Conservation (phyloP, 2,329 filamentous ascomycete species). For the Ceratocystis huliohia region DNA sequence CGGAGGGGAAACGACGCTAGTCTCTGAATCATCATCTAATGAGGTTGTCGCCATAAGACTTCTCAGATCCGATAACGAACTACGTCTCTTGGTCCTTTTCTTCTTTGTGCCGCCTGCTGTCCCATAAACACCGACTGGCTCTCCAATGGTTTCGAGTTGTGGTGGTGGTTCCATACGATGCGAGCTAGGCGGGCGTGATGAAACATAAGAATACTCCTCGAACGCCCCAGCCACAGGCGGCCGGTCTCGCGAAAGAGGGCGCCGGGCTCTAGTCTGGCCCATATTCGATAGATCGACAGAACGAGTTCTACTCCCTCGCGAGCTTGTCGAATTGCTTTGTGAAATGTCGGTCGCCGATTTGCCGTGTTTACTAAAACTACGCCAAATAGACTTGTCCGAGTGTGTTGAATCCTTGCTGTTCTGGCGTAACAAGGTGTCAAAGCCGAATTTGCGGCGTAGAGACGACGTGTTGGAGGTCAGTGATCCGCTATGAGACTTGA, state of each 20-base stretch:
- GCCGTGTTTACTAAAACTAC: conserved; percentile 63
- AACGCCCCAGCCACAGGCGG: conserved; percentile 50
- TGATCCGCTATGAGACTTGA: conserved; percentile 57
- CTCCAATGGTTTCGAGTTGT: conserved; percentile 46
- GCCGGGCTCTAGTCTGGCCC: conserved; percentile 28
- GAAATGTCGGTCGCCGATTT: conserved; percentile 20
- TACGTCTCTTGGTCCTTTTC: conserved; percentile 66
- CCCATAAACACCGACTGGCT: conserved; percentile 36
- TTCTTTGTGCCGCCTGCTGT: conserved; percentile 30
- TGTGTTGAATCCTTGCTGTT: conserved; percentile 48
- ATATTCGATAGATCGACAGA: conserved; percentile 53
- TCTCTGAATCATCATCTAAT: conserved; percentile 29
- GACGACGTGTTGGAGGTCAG: conserved; percentile 78
- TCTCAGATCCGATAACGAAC: conserved; percentile 78
- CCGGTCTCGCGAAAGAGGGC: conserved; percentile 46
- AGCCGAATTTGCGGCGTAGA: conserved; percentile 69
- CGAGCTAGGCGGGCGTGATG: conserved; percentile 41
- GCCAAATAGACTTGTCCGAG: conserved; percentile 52
- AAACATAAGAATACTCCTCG: conserved; percentile 35
- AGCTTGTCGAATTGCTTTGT: conserved; percentile 21
- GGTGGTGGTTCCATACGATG: conserved; percentile 38
- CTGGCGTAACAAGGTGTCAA: conserved; percentile 61
- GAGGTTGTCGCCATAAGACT: conserved; percentile 51
- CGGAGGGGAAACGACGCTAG: conserved; percentile 16
- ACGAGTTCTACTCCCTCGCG: conserved; percentile 45